Evolutionary conservation across 139 green algal species (phyloP), one percentile per base, ranked within the genome.

Genomic region (Auxenochlorella protothecoides): DNA sequence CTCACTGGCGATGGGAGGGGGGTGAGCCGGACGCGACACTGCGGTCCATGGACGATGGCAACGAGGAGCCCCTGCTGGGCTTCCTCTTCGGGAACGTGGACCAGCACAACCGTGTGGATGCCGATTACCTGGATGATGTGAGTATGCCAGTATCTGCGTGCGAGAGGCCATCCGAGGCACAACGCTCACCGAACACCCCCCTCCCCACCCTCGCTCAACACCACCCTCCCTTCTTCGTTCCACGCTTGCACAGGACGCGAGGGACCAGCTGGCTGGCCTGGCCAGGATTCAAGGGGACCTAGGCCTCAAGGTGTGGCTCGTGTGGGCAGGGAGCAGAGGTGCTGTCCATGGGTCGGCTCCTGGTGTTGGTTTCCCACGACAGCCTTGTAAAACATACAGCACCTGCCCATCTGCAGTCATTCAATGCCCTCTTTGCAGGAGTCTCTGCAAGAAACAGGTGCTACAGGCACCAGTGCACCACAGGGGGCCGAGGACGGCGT

Each of bases 41-140:
- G 27, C 27, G 27, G 27, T 44, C 27, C 27, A 44, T 44, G 27
- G 27, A 44, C 55, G 68, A 60, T 4, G 68, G 55, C 56, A 59
- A n/a, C 59, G 68, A 69, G 8, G 51, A 69, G 2, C 65, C 65
- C 51, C 51, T 69, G 65, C 65, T 78, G 54, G 73, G 73, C 16
- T 78, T 78, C 16, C 54, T 78, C 4, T 78, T 83, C 10, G 78
- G 78, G 51, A 83, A 83, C 54, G 63, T 83, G 27, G 74, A 79
- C 61, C 69, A 79, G 27, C 67, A 72, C n/a, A 73, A 76, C 14
- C 16, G 69, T 6, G 27, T 83, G 0, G 78, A 83, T 11, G 78
- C 68, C 27, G 73, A 79, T 59, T 83, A 83, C 53, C 12, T 82
- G 10, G 77, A 82, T 16, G 68, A 75, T 12, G 77, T 76, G 51